A percentile compares a stretch with the other conserved stretches of the same genome.
Evolutionary conservation across 441 rosid species (phyloP).

Genomic region (Erodium trifolium): DNA sequence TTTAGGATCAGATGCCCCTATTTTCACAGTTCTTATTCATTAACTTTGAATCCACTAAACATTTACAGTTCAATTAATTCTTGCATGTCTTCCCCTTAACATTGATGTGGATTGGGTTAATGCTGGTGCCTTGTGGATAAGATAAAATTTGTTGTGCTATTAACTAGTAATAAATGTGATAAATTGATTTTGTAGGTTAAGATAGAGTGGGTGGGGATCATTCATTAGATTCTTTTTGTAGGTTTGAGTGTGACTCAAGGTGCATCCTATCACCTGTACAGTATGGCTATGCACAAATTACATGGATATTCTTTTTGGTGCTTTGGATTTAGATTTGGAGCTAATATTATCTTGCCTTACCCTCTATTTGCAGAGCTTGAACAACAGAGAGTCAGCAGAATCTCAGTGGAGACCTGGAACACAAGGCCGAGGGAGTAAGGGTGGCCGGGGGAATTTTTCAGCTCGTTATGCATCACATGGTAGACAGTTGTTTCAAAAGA

Average conservation of each 20-base stretch:
- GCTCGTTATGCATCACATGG: slow-evolving; percentile 51
- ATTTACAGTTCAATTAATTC: not conserved
- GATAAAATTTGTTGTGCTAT: not conserved
- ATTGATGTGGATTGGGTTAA: not conserved
- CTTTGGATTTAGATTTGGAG: not conserved
- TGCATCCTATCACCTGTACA: slow-evolving; percentile 1
- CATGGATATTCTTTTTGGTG: not conserved
- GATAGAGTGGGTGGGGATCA: not conserved
- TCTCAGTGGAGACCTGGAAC: slow-evolving; percentile 60
- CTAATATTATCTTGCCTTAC: slow-evolving; percentile 9
- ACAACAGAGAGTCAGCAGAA: slow-evolving; percentile 61
- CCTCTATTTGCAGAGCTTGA: slow-evolving; percentile 36
- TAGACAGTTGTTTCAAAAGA: slow-evolving; percentile 23
- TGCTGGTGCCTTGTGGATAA: not conserved
- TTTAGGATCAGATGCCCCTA: too few relatives aligned
- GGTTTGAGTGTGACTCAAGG: not conserved
- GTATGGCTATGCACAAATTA: not conserved
- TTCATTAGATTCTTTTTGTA: not conserved
- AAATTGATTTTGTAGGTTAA: not conserved
- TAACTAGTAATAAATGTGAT: not conserved
- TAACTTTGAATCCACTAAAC: not conserved
- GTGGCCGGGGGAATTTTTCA: slow-evolving; percentile 43
- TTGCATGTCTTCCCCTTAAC: not conserved
- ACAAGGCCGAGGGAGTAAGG: slow-evolving; percentile 57
- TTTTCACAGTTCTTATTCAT: too few relatives aligned